Evolutionary conservation across 306 rosid species (phyloP).

Genomic region (Betula pendula): DNA sequence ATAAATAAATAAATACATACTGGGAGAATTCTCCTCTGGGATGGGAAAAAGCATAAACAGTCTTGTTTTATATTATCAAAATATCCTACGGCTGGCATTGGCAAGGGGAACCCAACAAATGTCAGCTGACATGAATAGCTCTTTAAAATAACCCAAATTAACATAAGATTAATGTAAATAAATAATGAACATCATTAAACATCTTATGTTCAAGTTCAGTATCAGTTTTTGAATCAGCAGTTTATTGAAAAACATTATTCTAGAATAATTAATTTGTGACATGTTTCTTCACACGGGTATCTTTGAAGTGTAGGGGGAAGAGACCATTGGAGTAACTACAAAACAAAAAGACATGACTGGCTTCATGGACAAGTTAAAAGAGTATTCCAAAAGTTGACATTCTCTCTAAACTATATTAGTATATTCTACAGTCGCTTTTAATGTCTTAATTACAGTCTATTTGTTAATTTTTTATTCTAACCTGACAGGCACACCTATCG

Average conservation of each 20-base stretch:
- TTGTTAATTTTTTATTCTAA: not conserved
- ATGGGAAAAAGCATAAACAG: not conserved
- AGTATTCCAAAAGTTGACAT: conserved; percentile 7
- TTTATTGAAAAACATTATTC: too few species aligned
- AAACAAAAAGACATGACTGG: not conserved
- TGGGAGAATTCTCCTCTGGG: too few species aligned
- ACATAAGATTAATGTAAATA: conserved; percentile 8
- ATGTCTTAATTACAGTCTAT: not conserved
- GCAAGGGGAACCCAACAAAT: not conserved
- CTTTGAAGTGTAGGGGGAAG: too few species aligned
- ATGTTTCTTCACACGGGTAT: too few species aligned
- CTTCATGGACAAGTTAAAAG: not conserved
- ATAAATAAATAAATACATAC: too few species aligned
- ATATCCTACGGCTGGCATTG: not conserved
- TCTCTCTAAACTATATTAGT: not conserved
- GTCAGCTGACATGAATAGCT: conserved; percentile 29
- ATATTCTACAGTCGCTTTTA: not conserved
- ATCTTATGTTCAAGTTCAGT: too few species aligned
- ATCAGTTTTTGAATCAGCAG: too few species aligned
- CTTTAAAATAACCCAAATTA: conserved; percentile 20
- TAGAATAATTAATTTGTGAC: too few species aligned
- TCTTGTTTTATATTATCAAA: not conserved
- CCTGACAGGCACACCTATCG: not conserved
- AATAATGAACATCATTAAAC: not conserved
- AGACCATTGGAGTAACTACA: not conserved